Conservation (phyloP, 164 flowering plant species). For the Macadamia integrifolia region DNA sequence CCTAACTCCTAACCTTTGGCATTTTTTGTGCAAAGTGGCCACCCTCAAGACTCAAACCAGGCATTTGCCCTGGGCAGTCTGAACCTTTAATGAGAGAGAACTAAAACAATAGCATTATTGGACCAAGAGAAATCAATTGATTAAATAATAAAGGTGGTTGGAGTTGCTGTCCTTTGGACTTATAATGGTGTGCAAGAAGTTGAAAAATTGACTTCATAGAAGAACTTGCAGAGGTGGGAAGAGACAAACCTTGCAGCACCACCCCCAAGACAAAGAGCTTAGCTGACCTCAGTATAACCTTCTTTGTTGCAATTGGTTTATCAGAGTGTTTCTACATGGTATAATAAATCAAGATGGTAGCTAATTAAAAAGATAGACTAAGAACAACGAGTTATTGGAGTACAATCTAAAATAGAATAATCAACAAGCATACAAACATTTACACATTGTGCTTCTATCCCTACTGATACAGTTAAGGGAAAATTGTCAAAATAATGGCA, state of each 20-base stretch:
- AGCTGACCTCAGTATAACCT: constrained; percentile 45
- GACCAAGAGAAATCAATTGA: too few relatives aligned
- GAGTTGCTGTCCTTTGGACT: background rate
- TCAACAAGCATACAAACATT: background rate
- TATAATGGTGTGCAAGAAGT: background rate
- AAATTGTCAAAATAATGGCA: too few relatives aligned
- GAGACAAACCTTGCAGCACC: constrained; percentile 55
- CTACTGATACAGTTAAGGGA: background rate
- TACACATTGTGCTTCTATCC: background rate
- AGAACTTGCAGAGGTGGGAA: background rate
- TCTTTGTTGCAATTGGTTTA: constrained; percentile 46
- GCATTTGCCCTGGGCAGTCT: too few relatives aligned
- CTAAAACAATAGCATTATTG: background rate
- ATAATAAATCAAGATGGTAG: constrained; percentile 1
- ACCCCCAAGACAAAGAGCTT: constrained; percentile 69
- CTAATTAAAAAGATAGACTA: background rate
- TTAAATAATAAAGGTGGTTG: background rate
- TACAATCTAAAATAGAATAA: background rate
- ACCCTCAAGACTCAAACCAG: too few relatives aligned
- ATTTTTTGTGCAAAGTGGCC: too few relatives aligned
- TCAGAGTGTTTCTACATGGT: constrained; percentile 42
- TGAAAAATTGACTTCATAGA: constrained; percentile 1
- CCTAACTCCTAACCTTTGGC: too few relatives aligned
- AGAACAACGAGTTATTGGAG: background rate
- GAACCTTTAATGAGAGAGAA: too few relatives aligned